Base-by-base conservation (phyloP, 2,329 filamentous ascomycete species). In the Lomentospora prolificans region DNA sequence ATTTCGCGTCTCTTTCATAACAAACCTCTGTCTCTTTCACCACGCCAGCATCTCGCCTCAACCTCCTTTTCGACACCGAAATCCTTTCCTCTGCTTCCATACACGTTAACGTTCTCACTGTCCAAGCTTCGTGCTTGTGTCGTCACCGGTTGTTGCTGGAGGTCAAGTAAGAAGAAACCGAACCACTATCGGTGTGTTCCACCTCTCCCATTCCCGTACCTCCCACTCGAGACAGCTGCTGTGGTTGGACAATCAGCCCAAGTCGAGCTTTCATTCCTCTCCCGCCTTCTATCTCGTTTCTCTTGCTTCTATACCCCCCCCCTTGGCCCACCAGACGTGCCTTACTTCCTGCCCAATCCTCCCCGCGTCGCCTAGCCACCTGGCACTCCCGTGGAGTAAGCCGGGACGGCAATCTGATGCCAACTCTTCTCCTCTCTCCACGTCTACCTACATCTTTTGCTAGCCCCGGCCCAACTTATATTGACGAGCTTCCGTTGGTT, bases 261-360 rank as follows among this genome's bases (percentile, higher is more conserved):
- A 22, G 12, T 48, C 10, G 44, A 48, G 44, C 22, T 25, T 48
- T 19, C 44, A 48, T 48, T 25, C 44, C 44, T 25, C 31, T 25
- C 19, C 44, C 25, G 22, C 14, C 17, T 22, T 44, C 27, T 10
- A n/a, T 14, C 33, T 27, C 41, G 19, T 55, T 41, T 22, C 41
- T 8, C 30, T 19, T 24, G 28, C 33, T 51, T 24, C 53, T 4
- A 25, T 27, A 39, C 17, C 53, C 53, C 27, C 19, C 27, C 24
- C 39, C 24, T 28, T 22, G 4, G 24, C 22, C 27, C 17, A 19
- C 9, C 39, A 19, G 33, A 30, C 9, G 31, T 51, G 53, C 53
- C 53, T 39, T 31, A 27, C 46, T 55, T 51, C 30, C 44, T 55
- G 53, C 53, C 53, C 53, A 55, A 55, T 51, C 44, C 28, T 14